Percentiles rank a stretch among this genome's conserved stretches.
Conservation (phyloP, 495 filamentous ascomycete genomes). For the Glonium stellatum region DNA sequence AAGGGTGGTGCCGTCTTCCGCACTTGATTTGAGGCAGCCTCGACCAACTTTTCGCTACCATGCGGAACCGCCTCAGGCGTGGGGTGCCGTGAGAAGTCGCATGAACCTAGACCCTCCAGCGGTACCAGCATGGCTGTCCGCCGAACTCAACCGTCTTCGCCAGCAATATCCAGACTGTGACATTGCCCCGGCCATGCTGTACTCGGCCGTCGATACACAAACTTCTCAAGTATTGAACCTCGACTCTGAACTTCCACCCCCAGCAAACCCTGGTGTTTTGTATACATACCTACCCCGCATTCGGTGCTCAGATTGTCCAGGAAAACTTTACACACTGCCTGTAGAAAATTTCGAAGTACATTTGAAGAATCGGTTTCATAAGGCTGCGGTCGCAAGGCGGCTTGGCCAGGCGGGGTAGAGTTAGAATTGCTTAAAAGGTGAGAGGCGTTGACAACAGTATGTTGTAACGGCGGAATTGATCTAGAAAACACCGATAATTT, state of each 20-base stretch:
- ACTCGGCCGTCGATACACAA: neutral
- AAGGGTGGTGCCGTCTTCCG: too few relatives aligned
- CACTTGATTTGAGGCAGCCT: too few relatives aligned
- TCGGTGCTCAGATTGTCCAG: neutral
- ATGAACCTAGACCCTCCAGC: neutral
- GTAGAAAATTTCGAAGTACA: neutral
- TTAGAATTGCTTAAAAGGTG: too few relatives aligned
- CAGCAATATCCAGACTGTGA: neutral
- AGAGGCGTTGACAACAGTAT: too few relatives aligned
- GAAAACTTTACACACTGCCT: neutral
- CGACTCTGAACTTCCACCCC: neutral
- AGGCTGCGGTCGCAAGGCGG: neutral
- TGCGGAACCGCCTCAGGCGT: neutral
- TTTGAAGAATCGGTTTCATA: neutral
- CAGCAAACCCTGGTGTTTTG: neutral
- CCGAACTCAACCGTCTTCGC: neutral
- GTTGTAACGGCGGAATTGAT: too few relatives aligned
- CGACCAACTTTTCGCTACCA: too few relatives aligned
- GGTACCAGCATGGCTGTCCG: neutral
- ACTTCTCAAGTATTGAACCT: neutral
- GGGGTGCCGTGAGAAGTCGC: neutral
- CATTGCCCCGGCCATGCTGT: neutral
- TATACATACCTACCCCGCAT: constrained; percentile 1
- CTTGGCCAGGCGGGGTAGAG: too few relatives aligned
- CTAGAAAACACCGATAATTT: too few relatives aligned